Percentiles rank a stretch among this genome's conserved stretches.
phyloP scores from a whole-genome alignment of 495 filamentous ascomycete genomes.

The Letharia lupina region DNA sequence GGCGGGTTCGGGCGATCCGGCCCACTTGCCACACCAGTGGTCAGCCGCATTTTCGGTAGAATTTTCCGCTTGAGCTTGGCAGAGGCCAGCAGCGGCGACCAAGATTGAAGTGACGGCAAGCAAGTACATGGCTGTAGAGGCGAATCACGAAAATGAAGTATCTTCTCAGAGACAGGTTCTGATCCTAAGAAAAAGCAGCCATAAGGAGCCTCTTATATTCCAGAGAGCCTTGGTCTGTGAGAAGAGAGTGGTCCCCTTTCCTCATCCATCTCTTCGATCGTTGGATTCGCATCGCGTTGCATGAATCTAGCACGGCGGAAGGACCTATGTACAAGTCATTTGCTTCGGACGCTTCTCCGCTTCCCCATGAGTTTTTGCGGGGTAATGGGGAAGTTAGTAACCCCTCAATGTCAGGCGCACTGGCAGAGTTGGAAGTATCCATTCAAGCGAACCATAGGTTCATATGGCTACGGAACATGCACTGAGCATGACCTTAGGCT shows the following conservation, averaged over 20 bases:
- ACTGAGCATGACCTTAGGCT: background rate
- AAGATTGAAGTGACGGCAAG: background rate
- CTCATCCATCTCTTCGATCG: background rate
- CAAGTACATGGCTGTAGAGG: background rate
- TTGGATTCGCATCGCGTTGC: background rate
- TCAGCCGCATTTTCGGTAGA: background rate
- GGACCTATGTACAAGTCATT: background rate
- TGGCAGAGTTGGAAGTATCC: background rate
- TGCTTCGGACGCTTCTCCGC: conserved; percentile 2
- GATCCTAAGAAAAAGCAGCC: background rate
- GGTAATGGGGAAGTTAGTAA: no score
- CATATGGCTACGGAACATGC: background rate
- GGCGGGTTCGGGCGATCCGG: conserved; percentile 1
- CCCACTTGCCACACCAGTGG: conserved; percentile 12
- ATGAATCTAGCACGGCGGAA: background rate
- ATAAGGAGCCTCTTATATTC: background rate
- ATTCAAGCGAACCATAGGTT: background rate
- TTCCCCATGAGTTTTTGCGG: background rate
- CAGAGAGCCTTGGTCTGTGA: background rate
- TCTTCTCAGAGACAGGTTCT: background rate
- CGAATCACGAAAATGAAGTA: no score
- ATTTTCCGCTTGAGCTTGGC: background rate
- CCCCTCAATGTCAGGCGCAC: background rate
- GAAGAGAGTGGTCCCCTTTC: background rate
- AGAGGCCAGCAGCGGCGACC: background rate